A percentile compares a stretch with the other conserved stretches of the same genome.
These are phyloP conservation scores for Quercus suber DNA, from an alignment of 306 rosid genomes.

Conservation along the genomic window DNA sequence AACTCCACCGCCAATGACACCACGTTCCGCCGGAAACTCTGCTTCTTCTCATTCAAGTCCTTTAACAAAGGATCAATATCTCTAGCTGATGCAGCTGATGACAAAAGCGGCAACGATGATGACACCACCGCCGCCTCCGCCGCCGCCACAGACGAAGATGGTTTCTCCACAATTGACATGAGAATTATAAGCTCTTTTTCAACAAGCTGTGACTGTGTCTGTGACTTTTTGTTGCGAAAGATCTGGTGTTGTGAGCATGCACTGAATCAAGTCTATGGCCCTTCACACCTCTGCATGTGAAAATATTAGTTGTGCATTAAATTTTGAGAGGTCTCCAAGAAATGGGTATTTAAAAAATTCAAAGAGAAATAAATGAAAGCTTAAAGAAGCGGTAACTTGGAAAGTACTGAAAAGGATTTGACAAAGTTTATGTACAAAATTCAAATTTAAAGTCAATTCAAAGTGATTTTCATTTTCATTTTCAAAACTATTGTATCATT, in stretches of 20 bases:
- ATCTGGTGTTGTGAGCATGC: not conserved
- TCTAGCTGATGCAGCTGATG: slow-evolving; percentile 23
- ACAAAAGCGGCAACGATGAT: slow-evolving; percentile 18
- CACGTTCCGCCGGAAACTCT: slow-evolving; percentile 82
- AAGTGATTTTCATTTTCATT: too few species aligned
- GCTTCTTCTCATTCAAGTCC: slow-evolving; percentile 87
- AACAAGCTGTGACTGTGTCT: not conserved
- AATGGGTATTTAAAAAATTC: not conserved
- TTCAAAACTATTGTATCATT: too few species aligned
- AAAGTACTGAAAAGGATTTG: slow-evolving; percentile 21
- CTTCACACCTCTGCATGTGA: slow-evolving; percentile 45
- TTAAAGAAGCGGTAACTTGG: slow-evolving; percentile 13
- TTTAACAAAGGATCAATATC: slow-evolving; percentile 76
- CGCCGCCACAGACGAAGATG: slow-evolving; percentile 7
- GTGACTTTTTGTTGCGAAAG: slow-evolving; percentile 3
- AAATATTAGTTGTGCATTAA: slow-evolving; percentile 44
- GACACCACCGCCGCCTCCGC: not conserved
- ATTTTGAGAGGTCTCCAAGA: slow-evolving; percentile 26
- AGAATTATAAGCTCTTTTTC: slow-evolving; percentile 6
- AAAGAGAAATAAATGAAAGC: not conserved
- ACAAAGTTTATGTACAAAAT: slow-evolving; percentile 3
- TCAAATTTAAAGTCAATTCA: not conserved
- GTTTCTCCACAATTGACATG: slow-evolving; percentile 62
- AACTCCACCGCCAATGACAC: slow-evolving; percentile 85
- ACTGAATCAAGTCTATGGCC: slow-evolving; percentile 29